Conservation (phyloP, 140 eudicot genomes). For the Ambrosia hybrid region DNA sequence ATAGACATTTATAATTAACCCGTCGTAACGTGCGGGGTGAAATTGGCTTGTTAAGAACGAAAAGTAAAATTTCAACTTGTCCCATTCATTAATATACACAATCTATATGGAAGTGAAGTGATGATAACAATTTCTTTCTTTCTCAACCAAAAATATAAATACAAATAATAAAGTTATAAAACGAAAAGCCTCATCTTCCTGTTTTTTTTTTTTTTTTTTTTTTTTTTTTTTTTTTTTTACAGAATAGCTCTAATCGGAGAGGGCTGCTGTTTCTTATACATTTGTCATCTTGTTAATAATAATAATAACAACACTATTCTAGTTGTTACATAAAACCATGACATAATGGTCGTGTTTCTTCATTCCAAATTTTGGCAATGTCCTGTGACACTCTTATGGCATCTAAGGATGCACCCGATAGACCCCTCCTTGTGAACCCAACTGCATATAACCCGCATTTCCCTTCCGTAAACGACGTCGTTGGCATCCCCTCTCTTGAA, state of each 20-base stretch:
- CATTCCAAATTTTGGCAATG: conserved; percentile 67
- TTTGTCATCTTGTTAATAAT: conserved; percentile 16
- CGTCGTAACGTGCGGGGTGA: no score
- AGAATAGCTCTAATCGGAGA: conserved; percentile 37
- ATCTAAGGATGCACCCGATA: conserved; percentile 86
- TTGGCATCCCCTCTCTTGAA: conserved; percentile 64
- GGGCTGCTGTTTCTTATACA: conserved; percentile 44
- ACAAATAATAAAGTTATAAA: background rate
- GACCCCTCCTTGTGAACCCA: conserved; percentile 86
- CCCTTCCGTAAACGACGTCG: conserved; percentile 65
- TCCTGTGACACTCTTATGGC: conserved; percentile 80
- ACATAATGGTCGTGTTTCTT: conserved; percentile 65
- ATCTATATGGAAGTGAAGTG: background rate
- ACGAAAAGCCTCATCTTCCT: conserved; percentile 35
- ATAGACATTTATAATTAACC: no score
- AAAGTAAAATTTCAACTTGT: no score
- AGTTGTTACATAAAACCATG: conserved; percentile 39
- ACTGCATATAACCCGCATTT: conserved; percentile 78
- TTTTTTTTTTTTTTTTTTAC: conserved; percentile 6
- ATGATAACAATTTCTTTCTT: background rate
- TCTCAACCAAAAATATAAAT: background rate
- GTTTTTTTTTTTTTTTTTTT: background rate
- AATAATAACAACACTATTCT: background rate
- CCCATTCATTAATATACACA: background rate
- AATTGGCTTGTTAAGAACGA: no score